These are phyloP conservation scores for Singerocomus rubriflavus DNA, from an alignment of 1,284 basidiomycete genomes.

Conservation along the genomic window DNA sequence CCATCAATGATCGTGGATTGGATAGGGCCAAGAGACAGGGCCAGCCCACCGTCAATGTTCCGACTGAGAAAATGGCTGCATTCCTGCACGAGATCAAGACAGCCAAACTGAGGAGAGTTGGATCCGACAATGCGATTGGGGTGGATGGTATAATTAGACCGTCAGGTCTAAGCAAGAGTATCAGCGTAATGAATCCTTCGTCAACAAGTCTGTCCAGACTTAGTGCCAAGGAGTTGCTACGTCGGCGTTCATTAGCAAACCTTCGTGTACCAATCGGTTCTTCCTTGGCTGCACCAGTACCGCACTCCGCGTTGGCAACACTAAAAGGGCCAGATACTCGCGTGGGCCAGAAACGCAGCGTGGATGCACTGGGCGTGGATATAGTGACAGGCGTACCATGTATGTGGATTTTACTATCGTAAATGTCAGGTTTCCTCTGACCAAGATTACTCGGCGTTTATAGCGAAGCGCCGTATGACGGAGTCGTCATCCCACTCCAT, in stretches of 20 bases:
- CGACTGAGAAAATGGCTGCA: constrained; percentile 75
- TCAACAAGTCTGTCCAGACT: constrained; percentile 11
- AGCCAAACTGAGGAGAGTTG: constrained; percentile 57
- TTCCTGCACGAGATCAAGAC: constrained; percentile 77
- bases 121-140: constrained; percentile 17
- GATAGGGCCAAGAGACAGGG: constrained; percentile 41
- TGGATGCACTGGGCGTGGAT: constrained; percentile 16
- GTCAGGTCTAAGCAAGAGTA: constrained; percentile 32
- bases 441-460: background rate
- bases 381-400: constrained; percentile 5
- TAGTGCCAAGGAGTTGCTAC: constrained; percentile 20
- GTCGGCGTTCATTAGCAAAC: constrained; percentile 27
- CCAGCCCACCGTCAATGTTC: constrained; percentile 64
- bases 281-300: constrained; percentile 20
- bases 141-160: constrained; percentile 24
- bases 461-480: constrained; percentile 25
- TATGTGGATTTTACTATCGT: constrained; percentile 11
- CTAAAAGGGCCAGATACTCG: constrained; percentile 9
- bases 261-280: constrained; percentile 29
- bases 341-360: constrained; percentile 28
- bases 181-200: constrained; percentile 13
- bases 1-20: constrained; percentile 49
- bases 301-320: constrained; percentile 6
- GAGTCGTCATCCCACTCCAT: constrained; percentile 9
- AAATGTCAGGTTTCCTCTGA: constrained; percentile 1